phyloP scores from a whole-genome alignment of 441 rosid species.

The Corymbia citriodora region DNA sequence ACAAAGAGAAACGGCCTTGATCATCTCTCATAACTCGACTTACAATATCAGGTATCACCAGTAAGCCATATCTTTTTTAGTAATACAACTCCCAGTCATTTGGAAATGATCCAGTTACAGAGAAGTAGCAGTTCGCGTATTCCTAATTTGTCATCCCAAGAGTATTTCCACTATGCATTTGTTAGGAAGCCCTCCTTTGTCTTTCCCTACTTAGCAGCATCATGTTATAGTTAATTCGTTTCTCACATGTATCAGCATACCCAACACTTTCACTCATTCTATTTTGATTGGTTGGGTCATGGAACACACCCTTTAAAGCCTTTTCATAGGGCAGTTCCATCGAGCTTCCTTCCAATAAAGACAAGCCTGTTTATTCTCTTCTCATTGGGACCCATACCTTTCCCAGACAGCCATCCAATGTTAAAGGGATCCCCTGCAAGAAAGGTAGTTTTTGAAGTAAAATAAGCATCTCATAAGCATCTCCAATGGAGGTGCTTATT shows the following conservation, averaged over 20 bases:
- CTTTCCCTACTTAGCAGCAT: neutral
- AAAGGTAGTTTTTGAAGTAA: neutral
- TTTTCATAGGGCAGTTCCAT: slow-evolving; percentile 45
- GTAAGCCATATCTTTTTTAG: neutral
- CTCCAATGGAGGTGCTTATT: too few species aligned
- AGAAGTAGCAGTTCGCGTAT: neutral
- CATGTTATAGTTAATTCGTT: neutral
- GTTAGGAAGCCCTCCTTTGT: neutral
- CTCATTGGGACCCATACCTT: slow-evolving; percentile 47
- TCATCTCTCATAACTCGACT: neutral
- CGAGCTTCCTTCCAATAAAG: slow-evolving; percentile 59
- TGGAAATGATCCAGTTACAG: neutral
- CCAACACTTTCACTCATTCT: neutral
- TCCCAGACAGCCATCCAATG: slow-evolving; percentile 49
- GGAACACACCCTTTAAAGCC: slow-evolving; percentile 57
- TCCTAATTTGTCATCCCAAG: neutral
- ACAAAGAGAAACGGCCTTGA: neutral
- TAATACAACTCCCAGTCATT: neutral
- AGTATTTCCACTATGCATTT: neutral
- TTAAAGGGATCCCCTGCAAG: slow-evolving; percentile 52
- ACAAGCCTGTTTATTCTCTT: slow-evolving; percentile 58
- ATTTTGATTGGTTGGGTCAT: neutral
- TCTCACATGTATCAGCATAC: neutral
- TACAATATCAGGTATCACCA: neutral
- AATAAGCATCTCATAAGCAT: neutral